These are phyloP conservation scores for Xylaria digitata DNA, from an alignment of 2,329 filamentous ascomycete species.

Conservation along the genomic window DNA sequence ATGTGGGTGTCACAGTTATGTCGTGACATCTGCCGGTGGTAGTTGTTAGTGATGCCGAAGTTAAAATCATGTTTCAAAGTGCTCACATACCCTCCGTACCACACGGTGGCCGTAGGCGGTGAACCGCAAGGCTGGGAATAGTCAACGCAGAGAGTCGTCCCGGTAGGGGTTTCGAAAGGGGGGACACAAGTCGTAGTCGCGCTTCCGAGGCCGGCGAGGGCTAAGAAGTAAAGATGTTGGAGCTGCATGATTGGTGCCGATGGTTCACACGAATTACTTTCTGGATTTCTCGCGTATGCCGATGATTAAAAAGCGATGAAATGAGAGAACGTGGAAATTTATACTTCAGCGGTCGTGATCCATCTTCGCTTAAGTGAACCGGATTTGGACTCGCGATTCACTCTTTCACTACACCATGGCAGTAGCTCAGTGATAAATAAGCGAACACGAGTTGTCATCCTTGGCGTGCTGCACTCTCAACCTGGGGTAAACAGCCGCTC, in stretches of 20 bases:
- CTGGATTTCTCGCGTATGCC: neutral
- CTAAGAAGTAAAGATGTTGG: constrained; percentile 22
- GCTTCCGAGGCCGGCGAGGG: constrained; percentile 30
- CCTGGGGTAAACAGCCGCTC: constrained; percentile 16
- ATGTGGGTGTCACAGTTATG: constrained; percentile 24
- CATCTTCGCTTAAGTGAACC: constrained; percentile 26
- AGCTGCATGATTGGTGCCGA: constrained; percentile 29
- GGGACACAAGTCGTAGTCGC: constrained; percentile 18
- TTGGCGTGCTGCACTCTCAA: constrained; percentile 32
- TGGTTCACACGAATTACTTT: neutral
- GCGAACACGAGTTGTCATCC: constrained; percentile 35
- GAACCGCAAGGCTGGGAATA: constrained; percentile 41
- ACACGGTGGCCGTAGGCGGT: constrained; percentile 40
- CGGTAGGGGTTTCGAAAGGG: neutral
- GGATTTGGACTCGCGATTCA: constrained; percentile 9
- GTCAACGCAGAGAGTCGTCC: constrained; percentile 42
- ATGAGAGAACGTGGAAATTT: constrained; percentile 13
- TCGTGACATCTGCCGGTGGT: constrained; percentile 34
- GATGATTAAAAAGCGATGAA: neutral
- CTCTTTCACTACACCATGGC: neutral
- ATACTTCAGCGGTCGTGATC: constrained; percentile 14
- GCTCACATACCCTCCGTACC: constrained; percentile 37
- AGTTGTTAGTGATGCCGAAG: neutral
- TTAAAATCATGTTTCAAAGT: neutral
- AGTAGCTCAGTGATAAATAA: constrained; percentile 2